These are phyloP conservation scores for Apocynum venetum DNA, from an alignment of 257 asterid genomes.

Conservation along the genomic window DNA sequence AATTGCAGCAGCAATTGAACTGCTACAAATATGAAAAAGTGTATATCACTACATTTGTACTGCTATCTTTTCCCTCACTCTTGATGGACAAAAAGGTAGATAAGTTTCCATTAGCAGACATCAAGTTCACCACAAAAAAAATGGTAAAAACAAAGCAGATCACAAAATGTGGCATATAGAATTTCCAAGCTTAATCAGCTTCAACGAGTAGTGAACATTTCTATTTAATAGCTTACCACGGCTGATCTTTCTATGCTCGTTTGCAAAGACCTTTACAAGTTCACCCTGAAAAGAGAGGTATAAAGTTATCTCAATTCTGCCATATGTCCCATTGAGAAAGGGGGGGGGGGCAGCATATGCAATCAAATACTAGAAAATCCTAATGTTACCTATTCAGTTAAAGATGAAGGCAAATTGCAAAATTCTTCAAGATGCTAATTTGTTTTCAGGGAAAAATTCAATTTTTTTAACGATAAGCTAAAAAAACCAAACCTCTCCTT, in stretches of 20 bases:
- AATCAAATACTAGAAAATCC: neutral
- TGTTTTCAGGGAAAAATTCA: too few relatives aligned
- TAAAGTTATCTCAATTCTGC: constrained; percentile 25
- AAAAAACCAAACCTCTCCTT: too few relatives aligned
- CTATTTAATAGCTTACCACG: constrained; percentile 51
- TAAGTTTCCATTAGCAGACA: neutral
- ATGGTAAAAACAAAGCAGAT: neutral
- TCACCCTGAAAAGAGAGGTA: constrained; percentile 69
- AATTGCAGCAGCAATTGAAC: neutral
- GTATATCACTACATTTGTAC: neutral
- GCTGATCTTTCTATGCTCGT: constrained; percentile 79
- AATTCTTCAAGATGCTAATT: too few relatives aligned
- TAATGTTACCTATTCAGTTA: too few relatives aligned
- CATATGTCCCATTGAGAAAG: neutral
- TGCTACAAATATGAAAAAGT: too few relatives aligned
- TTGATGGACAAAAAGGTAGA: neutral
- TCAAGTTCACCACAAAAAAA: neutral
- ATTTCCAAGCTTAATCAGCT: constrained; percentile 7
- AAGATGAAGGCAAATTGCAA: too few relatives aligned
- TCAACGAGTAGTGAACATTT: constrained; percentile 17
- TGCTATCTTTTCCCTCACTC: neutral
- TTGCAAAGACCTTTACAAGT: constrained; percentile 88
- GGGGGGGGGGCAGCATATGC: neutral
- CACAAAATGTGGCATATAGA: constrained; percentile 1
- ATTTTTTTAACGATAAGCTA: neutral